Percentiles rank a stretch among this genome's conserved stretches.
These are phyloP conservation scores for Xylariaceae sp. DNA, from an alignment of 2,329 filamentous ascomycete species.

Conservation along the genomic window DNA sequence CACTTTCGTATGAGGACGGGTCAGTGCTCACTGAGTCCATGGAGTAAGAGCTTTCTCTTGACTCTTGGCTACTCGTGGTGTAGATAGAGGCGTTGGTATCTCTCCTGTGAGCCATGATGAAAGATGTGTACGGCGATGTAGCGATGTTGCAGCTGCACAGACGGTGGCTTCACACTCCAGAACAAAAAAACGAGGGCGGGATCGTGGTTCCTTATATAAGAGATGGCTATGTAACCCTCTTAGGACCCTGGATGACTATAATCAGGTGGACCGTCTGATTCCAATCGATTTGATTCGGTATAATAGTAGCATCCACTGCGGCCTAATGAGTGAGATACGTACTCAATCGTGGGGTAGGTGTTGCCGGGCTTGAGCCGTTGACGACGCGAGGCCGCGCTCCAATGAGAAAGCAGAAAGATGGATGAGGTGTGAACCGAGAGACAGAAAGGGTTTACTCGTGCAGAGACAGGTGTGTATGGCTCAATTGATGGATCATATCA, in stretches of 20 bases:
- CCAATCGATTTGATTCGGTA: slow-evolving; percentile 25
- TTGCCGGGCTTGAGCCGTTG: slow-evolving; percentile 16
- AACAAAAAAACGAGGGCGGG: slow-evolving; percentile 12
- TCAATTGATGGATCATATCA: slow-evolving; percentile 25
- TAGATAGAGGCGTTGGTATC: slow-evolving; percentile 32
- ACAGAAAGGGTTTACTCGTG: slow-evolving; percentile 6
- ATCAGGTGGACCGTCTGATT: slow-evolving; percentile 23
- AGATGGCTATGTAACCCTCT: slow-evolving; percentile 22
- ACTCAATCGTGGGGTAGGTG: slow-evolving; percentile 25
- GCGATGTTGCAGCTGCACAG: slow-evolving; percentile 15
- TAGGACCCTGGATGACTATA: slow-evolving; percentile 24
- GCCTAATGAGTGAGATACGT: slow-evolving; percentile 27
- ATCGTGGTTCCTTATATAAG: slow-evolving; percentile 24
- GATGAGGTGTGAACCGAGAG: slow-evolving; percentile 15
- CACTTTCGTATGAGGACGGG: slow-evolving; percentile 42
- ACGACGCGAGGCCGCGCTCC: slow-evolving; percentile 17
- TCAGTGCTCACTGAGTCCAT: slow-evolving; percentile 45
- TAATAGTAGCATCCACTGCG: slow-evolving; percentile 23
- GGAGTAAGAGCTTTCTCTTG: slow-evolving; percentile 41
- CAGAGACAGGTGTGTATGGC: slow-evolving; percentile 1
- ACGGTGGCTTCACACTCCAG: slow-evolving; percentile 8
- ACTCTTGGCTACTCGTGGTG: slow-evolving; percentile 37
- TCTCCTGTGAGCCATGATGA: slow-evolving; percentile 35
- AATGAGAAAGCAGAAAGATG: slow-evolving; percentile 19
- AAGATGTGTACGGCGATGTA: slow-evolving; percentile 16